These are phyloP conservation scores for Prunus davidiana DNA, from an alignment of 306 rosid species.

Conservation along the genomic window DNA sequence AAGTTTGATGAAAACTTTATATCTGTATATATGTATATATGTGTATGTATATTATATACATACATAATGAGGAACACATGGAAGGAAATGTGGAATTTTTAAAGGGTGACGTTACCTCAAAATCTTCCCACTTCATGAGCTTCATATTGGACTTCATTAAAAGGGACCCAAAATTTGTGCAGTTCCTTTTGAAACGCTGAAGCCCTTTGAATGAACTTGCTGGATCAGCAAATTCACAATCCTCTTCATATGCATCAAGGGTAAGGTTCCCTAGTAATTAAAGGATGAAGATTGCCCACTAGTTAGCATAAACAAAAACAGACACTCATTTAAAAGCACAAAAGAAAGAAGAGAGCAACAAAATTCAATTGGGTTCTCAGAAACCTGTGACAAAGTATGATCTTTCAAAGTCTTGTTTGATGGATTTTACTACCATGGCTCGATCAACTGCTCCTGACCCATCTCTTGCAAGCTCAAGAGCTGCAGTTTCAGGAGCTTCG, in stretches of 20 bases:
- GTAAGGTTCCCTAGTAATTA: constrained; percentile 69
- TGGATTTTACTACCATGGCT: constrained; percentile 36
- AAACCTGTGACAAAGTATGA: constrained; percentile 68
- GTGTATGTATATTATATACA: background rate
- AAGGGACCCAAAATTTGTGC: constrained; percentile 90
- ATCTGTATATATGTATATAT: background rate
- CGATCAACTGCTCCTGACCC: constrained; percentile 54
- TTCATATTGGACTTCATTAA: constrained; percentile 75
- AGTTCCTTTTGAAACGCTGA: constrained; percentile 87
- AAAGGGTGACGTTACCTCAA: constrained; percentile 44
- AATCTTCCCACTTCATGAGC: constrained; percentile 91
- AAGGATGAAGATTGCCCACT: background rate
- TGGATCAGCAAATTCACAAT: constrained; percentile 94
- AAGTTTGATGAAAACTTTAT: background rate
- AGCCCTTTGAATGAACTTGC: constrained; percentile 95
- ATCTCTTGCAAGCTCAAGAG: constrained; percentile 39
- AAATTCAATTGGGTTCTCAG: background rate
- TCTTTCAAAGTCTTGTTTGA: constrained; percentile 49
- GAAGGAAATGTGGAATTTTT: background rate
- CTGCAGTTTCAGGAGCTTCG: constrained; percentile 36
- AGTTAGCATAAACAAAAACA: background rate
- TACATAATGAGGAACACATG: too few species aligned
- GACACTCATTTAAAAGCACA: background rate
- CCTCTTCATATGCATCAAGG: constrained; percentile 80
- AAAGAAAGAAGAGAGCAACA: background rate